A percentile compares a stretch with the other conserved stretches of the same genome.
phyloP scores from a whole-genome alignment of 768 basidiomycete species.

The Boletus fagicola region DNA sequence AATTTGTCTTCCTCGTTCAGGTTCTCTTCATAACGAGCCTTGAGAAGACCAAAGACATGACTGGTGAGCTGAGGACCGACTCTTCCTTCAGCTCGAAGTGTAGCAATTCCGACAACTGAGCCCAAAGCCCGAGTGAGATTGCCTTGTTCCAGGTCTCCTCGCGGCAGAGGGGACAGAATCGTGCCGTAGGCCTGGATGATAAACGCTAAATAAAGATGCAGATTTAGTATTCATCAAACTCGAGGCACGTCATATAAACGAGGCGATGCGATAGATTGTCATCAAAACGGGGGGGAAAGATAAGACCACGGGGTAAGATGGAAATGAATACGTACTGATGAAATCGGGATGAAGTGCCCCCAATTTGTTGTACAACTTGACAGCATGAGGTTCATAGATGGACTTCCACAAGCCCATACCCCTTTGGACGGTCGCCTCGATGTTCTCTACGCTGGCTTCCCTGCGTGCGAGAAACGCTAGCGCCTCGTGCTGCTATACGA shows the following conservation, averaged over 20 bases:
- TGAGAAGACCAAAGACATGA: slow-evolving; percentile 88
- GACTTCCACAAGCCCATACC: slow-evolving; percentile 77
- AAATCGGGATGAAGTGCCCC: slow-evolving; percentile 91
- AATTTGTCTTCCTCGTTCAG: slow-evolving; percentile 71
- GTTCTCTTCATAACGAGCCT: slow-evolving; percentile 63
- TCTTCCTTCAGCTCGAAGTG: slow-evolving; percentile 78
- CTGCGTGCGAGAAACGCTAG: slow-evolving; percentile 39
- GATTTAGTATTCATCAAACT: slow-evolving; percentile 32
- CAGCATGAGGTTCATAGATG: slow-evolving; percentile 86
- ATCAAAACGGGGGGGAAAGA: slow-evolving; percentile 26
- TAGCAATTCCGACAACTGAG: slow-evolving; percentile 81
- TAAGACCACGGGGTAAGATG: slow-evolving; percentile 36
- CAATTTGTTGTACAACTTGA: slow-evolving; percentile 86
- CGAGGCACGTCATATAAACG: slow-evolving; percentile 32
- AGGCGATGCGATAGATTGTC: slow-evolving; percentile 31
- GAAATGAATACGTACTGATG: slow-evolving; percentile 64
- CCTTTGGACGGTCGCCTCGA: slow-evolving; percentile 65
- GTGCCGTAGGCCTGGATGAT: slow-evolving; percentile 85
- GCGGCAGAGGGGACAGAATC: slow-evolving; percentile 72
- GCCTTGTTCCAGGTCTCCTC: slow-evolving; percentile 66
- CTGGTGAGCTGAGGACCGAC: slow-evolving; percentile 87
- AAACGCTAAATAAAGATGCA: slow-evolving; percentile 53
- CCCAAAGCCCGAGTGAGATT: slow-evolving; percentile 83
- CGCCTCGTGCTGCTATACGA: slow-evolving; percentile 21
- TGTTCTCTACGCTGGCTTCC: slow-evolving; percentile 57